Conservation (phyloP, 2,329 filamentous ascomycete species). For the Samsoniella hepiali region DNA sequence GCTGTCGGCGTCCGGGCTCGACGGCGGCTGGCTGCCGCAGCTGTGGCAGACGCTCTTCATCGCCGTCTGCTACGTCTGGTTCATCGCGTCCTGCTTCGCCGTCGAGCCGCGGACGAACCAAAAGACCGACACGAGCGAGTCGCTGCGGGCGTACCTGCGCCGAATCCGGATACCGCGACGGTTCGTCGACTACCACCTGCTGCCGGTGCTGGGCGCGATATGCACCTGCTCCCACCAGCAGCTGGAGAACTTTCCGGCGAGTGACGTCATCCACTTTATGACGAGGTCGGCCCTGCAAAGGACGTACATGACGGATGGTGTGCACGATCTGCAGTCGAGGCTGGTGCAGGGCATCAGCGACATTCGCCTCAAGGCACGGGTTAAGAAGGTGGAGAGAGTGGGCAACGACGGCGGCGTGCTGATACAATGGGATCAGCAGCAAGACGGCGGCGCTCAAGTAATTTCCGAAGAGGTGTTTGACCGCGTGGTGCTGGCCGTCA, state of each 20-base stretch:
- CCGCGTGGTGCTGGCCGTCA: slow-evolving; percentile 51
- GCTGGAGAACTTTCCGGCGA: slow-evolving; percentile 50
- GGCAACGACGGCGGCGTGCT: slow-evolving; percentile 12
- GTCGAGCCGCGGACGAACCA: slow-evolving; percentile 33
- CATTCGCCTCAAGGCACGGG: slow-evolving; percentile 39
- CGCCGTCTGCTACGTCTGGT: slow-evolving; percentile 50
- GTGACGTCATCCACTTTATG: slow-evolving; percentile 51
- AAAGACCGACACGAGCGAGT: slow-evolving; percentile 33
- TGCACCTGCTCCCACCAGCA: slow-evolving; percentile 52
- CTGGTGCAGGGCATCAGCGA: slow-evolving; percentile 39
- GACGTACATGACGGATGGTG: slow-evolving; percentile 51
- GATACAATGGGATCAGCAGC: neutral
- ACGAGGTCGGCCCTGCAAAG: slow-evolving; percentile 43
- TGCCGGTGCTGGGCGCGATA: slow-evolving; percentile 53
- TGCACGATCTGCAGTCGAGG: slow-evolving; percentile 45
- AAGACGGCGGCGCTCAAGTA: slow-evolving; percentile 13
- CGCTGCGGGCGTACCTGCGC: slow-evolving; percentile 46
- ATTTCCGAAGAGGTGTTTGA: slow-evolving; percentile 43
- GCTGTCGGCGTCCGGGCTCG: slow-evolving; percentile 20
- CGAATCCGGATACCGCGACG: slow-evolving; percentile 47
- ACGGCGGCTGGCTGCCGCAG: neutral
- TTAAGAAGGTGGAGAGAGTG: slow-evolving; percentile 30
- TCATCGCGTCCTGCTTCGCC: slow-evolving; percentile 49
- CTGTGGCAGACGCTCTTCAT: slow-evolving; percentile 30
- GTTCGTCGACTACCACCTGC: slow-evolving; percentile 48